Conservation (phyloP, 495 filamentous ascomycete genomes). For the Elaphomyces granulatus region DNA sequence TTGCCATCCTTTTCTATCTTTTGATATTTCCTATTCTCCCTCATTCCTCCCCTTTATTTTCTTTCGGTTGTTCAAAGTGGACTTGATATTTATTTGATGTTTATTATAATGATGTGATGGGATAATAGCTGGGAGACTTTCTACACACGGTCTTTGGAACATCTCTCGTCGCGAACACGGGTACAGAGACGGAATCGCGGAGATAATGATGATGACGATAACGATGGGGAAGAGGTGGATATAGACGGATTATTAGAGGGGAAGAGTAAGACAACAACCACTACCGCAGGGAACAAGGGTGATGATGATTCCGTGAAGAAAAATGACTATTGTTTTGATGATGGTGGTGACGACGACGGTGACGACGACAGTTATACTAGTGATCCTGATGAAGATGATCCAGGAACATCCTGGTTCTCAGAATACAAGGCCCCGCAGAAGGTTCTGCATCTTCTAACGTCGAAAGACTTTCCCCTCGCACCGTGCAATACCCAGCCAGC, state of each 20-base stretch:
- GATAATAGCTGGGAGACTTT: conserved; percentile 30
- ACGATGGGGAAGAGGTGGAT: neutral
- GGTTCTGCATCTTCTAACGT: conserved; percentile 30
- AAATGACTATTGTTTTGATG: neutral
- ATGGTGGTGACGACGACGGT: conserved; percentile 4
- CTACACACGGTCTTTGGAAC: conserved; percentile 29
- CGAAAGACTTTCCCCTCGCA: conserved; percentile 22
- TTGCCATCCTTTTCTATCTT: conserved; percentile 1
- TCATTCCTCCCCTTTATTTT: neutral
- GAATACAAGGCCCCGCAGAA: conserved; percentile 38
- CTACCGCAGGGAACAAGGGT: neutral
- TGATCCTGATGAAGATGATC: conserved; percentile 30
- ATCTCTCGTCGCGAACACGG: conserved; percentile 20
- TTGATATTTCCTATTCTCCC: neutral
- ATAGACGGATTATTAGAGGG: no score
- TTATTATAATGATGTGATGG: neutral
- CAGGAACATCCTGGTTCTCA: conserved; percentile 39
- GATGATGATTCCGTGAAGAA: conserved; percentile 5
- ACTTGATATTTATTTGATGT: neutral
- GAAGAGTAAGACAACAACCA: conserved; percentile 2
- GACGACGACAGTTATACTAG: conserved; percentile 7
- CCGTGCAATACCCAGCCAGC: conserved; percentile 16
- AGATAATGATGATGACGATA: neutral
- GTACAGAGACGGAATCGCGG: neutral
- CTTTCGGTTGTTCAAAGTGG: neutral